Evolutionary conservation across 2,329 filamentous ascomycete genomes (phyloP).

Genomic region (Pyricularia sp.): DNA sequence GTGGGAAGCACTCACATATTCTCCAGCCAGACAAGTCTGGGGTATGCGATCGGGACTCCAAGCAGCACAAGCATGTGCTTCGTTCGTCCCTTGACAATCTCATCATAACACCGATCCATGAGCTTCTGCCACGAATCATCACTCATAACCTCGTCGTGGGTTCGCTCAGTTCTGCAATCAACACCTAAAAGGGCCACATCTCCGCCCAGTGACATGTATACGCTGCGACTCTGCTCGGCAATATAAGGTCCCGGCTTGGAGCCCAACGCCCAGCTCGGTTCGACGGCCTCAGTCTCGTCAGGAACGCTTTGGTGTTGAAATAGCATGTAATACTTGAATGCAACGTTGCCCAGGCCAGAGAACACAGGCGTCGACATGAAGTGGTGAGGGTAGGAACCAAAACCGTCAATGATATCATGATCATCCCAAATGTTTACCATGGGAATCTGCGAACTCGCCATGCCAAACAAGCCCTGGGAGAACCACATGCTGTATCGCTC

Average conservation of each 20-base stretch:
- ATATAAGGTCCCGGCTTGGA: slow-evolving; percentile 80
- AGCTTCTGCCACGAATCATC: slow-evolving; percentile 78
- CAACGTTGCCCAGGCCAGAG: slow-evolving; percentile 77
- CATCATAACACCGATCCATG: slow-evolving; percentile 74
- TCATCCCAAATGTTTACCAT: slow-evolving; percentile 99
- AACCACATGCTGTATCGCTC: slow-evolving; percentile 92
- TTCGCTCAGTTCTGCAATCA: slow-evolving; percentile 86
- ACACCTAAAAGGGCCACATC: slow-evolving; percentile 76
- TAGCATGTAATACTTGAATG: slow-evolving; percentile 97
- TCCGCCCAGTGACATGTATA: slow-evolving; percentile 77
- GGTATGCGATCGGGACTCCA: slow-evolving; percentile 76
- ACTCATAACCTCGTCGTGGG: slow-evolving; percentile 68
- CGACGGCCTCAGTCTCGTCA: slow-evolving; percentile 70
- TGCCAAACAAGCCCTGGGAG: slow-evolving; percentile 86
- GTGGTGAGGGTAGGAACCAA: slow-evolving; percentile 82
- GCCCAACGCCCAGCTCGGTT: slow-evolving; percentile 88
- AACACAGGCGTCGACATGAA: slow-evolving; percentile 91
- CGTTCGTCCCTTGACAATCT: slow-evolving; percentile 74
- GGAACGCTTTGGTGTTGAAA: slow-evolving; percentile 92
- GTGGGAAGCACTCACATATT: slow-evolving; percentile 44
- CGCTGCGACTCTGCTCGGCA: slow-evolving; percentile 69
- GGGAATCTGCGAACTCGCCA: slow-evolving; percentile 88
- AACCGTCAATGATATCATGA: slow-evolving; percentile 87
- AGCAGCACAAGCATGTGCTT: slow-evolving; percentile 84
- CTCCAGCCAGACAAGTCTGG: slow-evolving; percentile 64